Evolutionary conservation across 768 basidiomycete species (phyloP).

Genomic region (Exidia glandulosa): DNA sequence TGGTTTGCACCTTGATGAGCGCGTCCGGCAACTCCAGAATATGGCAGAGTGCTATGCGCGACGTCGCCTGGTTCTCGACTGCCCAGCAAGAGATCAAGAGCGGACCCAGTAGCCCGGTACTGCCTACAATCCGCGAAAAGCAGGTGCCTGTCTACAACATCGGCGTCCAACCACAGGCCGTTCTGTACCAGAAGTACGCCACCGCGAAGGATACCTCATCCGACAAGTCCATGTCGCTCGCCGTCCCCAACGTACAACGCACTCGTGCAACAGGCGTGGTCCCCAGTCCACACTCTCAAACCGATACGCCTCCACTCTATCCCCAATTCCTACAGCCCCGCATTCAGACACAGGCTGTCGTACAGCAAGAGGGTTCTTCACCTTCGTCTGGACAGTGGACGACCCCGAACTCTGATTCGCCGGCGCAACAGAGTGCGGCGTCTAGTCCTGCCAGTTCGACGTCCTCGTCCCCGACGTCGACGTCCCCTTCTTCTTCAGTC

Average conservation of each 20-base stretch:
- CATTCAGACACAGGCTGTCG: not conserved
- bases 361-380: not conserved
- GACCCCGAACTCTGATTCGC: not conserved
- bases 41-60: constrained; percentile 40
- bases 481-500: not conserved
- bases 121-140: constrained; percentile 19
- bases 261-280: not conserved
- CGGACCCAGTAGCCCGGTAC: constrained; percentile 24
- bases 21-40: constrained; percentile 34
- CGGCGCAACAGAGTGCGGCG: not conserved
- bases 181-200: not conserved
- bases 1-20: constrained; percentile 34
- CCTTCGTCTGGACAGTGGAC: no score
- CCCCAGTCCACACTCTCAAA: not conserved
- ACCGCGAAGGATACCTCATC: not conserved
- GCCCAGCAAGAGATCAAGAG: constrained; percentile 20
- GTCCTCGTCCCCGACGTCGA: not conserved
- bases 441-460: not conserved
- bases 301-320: not conserved
- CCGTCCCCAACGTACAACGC: not conserved
- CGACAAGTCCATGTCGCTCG: not conserved
- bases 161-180: not conserved
- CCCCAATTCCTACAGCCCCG: not conserved
- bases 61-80: constrained; percentile 25
- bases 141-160: not conserved